Percentiles rank a stretch among this genome's conserved stretches.
These are phyloP conservation scores for Oldenlandia corymbosa DNA, from an alignment of 257 asterid genomes.

Conservation along the genomic window DNA sequence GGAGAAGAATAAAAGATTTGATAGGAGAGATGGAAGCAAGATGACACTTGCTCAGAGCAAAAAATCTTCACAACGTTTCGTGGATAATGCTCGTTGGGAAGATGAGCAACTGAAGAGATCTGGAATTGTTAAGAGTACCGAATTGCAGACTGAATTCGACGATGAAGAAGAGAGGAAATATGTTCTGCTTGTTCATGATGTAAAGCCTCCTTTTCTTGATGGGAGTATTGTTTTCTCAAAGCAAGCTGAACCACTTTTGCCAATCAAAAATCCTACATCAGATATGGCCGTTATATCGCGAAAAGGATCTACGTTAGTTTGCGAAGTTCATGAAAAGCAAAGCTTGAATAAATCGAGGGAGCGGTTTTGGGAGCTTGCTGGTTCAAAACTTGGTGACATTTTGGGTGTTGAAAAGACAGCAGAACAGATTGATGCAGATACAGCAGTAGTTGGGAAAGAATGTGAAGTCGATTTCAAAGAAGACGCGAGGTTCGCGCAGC, in stretches of 20 bases:
- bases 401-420: constrained; percentile 95
- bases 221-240: constrained; percentile 90
- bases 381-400: constrained; percentile 87
- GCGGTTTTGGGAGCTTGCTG: constrained; percentile 99
- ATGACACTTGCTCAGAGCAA: constrained; percentile 97
- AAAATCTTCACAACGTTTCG: constrained; percentile 84
- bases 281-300: constrained; percentile 98
- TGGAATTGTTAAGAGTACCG: constrained; percentile 96
- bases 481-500: constrained; percentile 93
- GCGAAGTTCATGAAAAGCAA: constrained; percentile 93
- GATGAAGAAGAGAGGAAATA: constrained; percentile 91
- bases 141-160: constrained; percentile 90
- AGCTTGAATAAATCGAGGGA: constrained; percentile 89
- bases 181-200: constrained; percentile 95
- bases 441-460: constrained; percentile 88
- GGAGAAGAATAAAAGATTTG: constrained; percentile 79
- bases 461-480: constrained; percentile 96
- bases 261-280: constrained; percentile 92
- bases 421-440: constrained; percentile 98
- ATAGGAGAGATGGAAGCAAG: constrained; percentile 84
- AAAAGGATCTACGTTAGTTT: constrained; percentile 81
- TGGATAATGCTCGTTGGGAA: constrained; percentile 99
- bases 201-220: constrained; percentile 96
- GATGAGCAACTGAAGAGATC: constrained; percentile 93
- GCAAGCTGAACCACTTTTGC: constrained; percentile 95